phyloP scores from a whole-genome alignment of 2,329 filamentous ascomycete genomes.

The Dothideomycetes sp. region DNA sequence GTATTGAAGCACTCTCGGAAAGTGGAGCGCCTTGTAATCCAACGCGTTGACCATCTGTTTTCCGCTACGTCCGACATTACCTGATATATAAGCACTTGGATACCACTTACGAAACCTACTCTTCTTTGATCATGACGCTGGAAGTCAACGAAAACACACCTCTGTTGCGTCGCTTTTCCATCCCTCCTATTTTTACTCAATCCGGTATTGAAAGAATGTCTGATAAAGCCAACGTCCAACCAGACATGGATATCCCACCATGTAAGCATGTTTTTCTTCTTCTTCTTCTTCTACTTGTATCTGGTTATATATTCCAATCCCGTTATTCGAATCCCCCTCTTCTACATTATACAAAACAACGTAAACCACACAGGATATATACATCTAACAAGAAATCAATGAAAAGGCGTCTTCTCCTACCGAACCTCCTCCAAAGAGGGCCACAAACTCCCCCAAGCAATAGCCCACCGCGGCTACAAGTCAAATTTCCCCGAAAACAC shows the following conservation, averaged over 20 bases:
- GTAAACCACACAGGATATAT: no score
- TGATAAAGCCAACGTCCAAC: constrained; percentile 8
- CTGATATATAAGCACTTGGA: background rate
- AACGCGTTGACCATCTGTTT: background rate
- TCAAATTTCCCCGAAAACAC: constrained; percentile 76
- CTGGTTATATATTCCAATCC: background rate
- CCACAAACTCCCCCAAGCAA: constrained; percentile 50
- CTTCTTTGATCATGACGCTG: background rate
- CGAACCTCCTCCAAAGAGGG: constrained; percentile 5
- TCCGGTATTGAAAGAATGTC: constrained; percentile 16
- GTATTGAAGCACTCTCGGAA: background rate
- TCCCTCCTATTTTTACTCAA: constrained; percentile 15
- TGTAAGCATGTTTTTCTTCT: constrained; percentile 8
- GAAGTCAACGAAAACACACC: constrained; percentile 9
- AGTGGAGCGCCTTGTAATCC: background rate
- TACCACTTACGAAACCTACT: background rate
- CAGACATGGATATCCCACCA: constrained; percentile 2
- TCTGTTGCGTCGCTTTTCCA: constrained; percentile 3
- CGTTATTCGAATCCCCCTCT: background rate
- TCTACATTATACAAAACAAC: no score
- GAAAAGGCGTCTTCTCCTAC: constrained; percentile 11
- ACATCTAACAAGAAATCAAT: no score
- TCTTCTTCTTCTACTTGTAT: background rate
- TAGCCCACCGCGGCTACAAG: constrained; percentile 74
- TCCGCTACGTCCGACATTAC: background rate